These are phyloP conservation scores for Pisolithus tinctorius DNA, from an alignment of 768 basidiomycete species.

Conservation along the genomic window DNA sequence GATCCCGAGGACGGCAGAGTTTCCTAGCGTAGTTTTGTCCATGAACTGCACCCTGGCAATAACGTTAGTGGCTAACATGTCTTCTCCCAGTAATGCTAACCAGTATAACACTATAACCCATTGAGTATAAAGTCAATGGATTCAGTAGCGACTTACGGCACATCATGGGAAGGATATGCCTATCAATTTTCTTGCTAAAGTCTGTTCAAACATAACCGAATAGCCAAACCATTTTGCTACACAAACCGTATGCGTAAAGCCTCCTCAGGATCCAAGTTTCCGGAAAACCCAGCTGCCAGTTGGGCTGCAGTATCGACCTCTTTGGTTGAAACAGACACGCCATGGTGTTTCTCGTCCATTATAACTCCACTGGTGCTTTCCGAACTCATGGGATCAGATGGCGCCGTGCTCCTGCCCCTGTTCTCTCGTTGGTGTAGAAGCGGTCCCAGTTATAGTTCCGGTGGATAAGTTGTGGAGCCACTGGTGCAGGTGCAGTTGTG, in stretches of 20 bases:
- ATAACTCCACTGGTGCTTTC: background rate
- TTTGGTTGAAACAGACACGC: slow-evolving; percentile 34
- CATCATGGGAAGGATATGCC: slow-evolving; percentile 64
- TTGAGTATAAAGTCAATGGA: background rate
- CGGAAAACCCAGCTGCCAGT: slow-evolving; percentile 40
- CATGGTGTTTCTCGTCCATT: slow-evolving; percentile 26
- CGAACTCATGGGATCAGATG: slow-evolving; percentile 2
- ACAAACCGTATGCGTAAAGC: slow-evolving; percentile 44
- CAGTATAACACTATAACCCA: slow-evolving; percentile 44
- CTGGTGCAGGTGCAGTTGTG: too few species aligned
- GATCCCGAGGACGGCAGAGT: slow-evolving; percentile 64
- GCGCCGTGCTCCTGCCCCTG: background rate
- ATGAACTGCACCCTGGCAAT: slow-evolving; percentile 64
- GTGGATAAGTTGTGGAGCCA: too few species aligned
- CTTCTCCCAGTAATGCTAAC: slow-evolving; percentile 22
- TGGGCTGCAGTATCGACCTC: slow-evolving; percentile 60
- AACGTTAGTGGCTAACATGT: background rate
- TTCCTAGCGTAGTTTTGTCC: slow-evolving; percentile 70
- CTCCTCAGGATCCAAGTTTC: slow-evolving; percentile 45
- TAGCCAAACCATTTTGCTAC: background rate
- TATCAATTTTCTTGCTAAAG: slow-evolving; percentile 54
- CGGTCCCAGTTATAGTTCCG: background rate
- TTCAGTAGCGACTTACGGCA: slow-evolving; percentile 42
- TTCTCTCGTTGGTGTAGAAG: background rate
- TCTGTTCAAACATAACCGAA: background rate